Base-by-base conservation (phyloP, 2,329 filamentous ascomycete species). In the Colletotrichum incanum region DNA sequence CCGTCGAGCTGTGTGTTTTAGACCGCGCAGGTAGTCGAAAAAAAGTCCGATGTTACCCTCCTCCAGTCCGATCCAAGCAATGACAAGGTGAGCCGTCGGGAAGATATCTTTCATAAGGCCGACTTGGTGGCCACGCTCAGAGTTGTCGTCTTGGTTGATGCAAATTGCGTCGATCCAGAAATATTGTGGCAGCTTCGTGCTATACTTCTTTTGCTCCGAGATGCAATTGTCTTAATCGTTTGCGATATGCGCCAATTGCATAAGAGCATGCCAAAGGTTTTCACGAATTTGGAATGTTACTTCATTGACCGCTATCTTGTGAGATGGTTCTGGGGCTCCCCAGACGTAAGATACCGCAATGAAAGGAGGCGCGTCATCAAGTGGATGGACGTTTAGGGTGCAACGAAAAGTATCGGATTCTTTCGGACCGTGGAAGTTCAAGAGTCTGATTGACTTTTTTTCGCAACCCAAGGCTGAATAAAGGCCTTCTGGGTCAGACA, bases 141-240 rank as follows among this genome's bases (percentile, higher is more conserved):
- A 70, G 18, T 79, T 74, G 43, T 84, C 79, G 4, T 78, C 75
- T 75, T 84, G 82, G 64, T 84, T 82, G 68, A 84, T 82, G 72
- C 82, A 84, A 37, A 84, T 75, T 69, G 83, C 81, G 56, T 84
- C 82, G 1, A 82, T 80, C 82, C 82, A 84, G 5, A 84, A 74
- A 31, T 47, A 54, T 28, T 55, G 11, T 2, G 62, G 62, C 8
- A n/a, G 23, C 28, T 39, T 16, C 4, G 28, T 12, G 34, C 47
- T 26, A 26, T 31, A 16, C 65, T 70, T 60, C 23, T 45, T 60
- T 28, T 59, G 67, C 8, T 37, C n/a, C 5, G 28, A 43, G 14
- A 66, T 54, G 16, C 28, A 26, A 5, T 66, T 60, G n/a, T 49
- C 23, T 5, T 45, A 11, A 12, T 54, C 18, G 3, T 28, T 52